Base-by-base conservation (phyloP, 2,329 filamentous ascomycete species). In the Chaetomium sp. region DNA sequence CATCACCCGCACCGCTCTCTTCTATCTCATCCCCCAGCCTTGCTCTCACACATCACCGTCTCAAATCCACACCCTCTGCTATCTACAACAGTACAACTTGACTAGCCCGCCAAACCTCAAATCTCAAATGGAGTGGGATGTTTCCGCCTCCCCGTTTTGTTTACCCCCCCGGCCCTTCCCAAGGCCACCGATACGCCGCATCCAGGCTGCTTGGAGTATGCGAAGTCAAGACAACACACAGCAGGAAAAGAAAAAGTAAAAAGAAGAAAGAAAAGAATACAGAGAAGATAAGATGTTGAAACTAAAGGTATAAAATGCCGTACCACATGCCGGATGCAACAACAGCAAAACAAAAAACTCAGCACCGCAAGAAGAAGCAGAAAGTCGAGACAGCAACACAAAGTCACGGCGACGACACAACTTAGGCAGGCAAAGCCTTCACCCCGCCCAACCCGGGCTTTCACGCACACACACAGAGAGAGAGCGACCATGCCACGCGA, bases 271-370 rank as follows among this genome's bases (percentile, higher is more conserved):
- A 19, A 25, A 33, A 33, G 27, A 33, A 31, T 3, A 35, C 10
- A 55, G 31, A 23, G n/a, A 21, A 23, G 53, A 21, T 23, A 38
- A 25, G 3, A 13, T 51, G 49, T 6, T 12, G 31, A 21, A 38
- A 35, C 27, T 54, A 54, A 55, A 55, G 31, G 31, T 55, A 12
- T 33, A 33, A 50, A 16, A 33, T 54, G 51, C 51, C 29, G 49
- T 25, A 33, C 21, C 35, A 8, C 53, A 35, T 35, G 25, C 53
- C 53, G 25, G 53, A 55, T 31, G 29, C 53, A 55, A 55, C 16
- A 21, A 10, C 29, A 7, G 19, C 16, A 45, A 45, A 27, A 51
- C 10, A 21, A 50, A 50, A n/a, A 25, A 21, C 33, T 16, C 33
- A 16, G 10, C 33, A 38, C 33, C 33, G 33, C 10, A 10, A 38